Conservation (phyloP, 371 early-diverging fungal species). For the Syncephalastrum contaminatum region DNA sequence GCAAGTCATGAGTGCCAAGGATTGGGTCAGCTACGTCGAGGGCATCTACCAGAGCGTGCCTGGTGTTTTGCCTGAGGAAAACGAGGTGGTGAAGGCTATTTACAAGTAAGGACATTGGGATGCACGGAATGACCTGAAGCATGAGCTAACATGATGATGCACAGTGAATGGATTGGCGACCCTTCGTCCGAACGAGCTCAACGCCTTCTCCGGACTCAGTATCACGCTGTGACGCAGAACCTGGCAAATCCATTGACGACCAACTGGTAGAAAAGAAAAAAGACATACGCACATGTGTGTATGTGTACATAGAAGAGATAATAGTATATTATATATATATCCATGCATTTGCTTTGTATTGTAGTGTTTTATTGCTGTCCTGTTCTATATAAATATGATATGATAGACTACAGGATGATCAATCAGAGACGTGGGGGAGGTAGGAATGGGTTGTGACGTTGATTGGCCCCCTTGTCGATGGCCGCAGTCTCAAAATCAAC, state of each 20-base stretch:
- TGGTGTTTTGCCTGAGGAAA: conserved; percentile 56
- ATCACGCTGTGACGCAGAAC: conserved; percentile 72
- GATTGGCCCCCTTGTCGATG: too few species aligned
- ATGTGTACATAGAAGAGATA: too few species aligned
- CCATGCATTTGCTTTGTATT: too few species aligned
- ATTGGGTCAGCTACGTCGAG: conserved; percentile 62
- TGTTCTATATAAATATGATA: too few species aligned
- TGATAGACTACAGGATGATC: too few species aligned
- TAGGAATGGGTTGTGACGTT: too few species aligned
- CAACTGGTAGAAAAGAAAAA: conserved; percentile 60
- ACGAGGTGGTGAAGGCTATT: conserved; percentile 47
- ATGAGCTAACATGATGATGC: not conserved
- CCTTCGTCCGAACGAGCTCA: conserved; percentile 43
- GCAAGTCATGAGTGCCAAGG: conserved; percentile 54
- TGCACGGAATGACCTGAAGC: too few species aligned
- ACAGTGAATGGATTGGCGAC: conserved; percentile 50
- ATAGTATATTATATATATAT: too few species aligned
- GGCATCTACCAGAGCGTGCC: conserved; percentile 51
- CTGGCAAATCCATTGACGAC: conserved; percentile 67
- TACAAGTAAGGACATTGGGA: conserved; percentile 51
- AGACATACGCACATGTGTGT: not conserved
- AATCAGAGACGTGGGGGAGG: too few species aligned
- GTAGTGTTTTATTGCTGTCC: too few species aligned
- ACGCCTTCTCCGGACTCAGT: conserved; percentile 70
- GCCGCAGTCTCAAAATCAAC: too few species aligned